These are phyloP conservation scores for Gracilaria vermiculophylla DNA, from an alignment of 23 red algal genomes.

Conservation along the genomic window DNA sequence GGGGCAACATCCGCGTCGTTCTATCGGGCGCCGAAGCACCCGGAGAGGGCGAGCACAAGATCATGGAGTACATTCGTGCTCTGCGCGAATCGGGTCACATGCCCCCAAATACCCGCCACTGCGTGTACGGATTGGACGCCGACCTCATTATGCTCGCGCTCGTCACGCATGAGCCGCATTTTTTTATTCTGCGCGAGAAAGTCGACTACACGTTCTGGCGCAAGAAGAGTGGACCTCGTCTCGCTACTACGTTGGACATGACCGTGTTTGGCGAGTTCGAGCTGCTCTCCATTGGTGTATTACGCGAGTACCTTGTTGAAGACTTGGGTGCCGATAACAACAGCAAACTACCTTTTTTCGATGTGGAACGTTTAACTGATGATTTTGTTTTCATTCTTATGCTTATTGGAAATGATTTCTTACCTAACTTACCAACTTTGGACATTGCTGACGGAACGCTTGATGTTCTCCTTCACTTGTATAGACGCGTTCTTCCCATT, in stretches of 20 bases:
- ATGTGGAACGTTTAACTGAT: constrained; percentile 81
- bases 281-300: constrained; percentile 77
- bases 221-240: constrained; percentile 55
- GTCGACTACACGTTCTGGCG: constrained; percentile 60
- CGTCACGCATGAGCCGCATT: constrained; percentile 97
- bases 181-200: constrained; percentile 91
- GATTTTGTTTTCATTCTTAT: constrained; percentile 98
- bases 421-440: constrained; percentile 91
- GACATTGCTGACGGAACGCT: constrained; percentile 92
- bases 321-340: constrained; percentile 64
- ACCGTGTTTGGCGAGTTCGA: constrained; percentile 89
- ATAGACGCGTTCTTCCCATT: constrained; percentile 78
- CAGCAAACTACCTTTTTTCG: constrained; percentile 52
- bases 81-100: constrained; percentile 42
- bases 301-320: constrained; percentile 82
- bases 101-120: constrained; percentile 71
- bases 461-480: constrained; percentile 79
- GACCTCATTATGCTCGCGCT: constrained; percentile 98
- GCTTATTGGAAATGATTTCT: constrained; percentile 98
- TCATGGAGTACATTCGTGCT: constrained; percentile 95
- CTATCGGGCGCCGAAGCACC: constrained; percentile 86
- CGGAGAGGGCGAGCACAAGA: constrained; percentile 99
- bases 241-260: constrained; percentile 72
- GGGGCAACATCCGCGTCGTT: constrained; percentile 72
- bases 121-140: constrained; percentile 96